phyloP scores from a whole-genome alignment of 1,139 yeast species.

The Kodamaea sp. region DNA sequence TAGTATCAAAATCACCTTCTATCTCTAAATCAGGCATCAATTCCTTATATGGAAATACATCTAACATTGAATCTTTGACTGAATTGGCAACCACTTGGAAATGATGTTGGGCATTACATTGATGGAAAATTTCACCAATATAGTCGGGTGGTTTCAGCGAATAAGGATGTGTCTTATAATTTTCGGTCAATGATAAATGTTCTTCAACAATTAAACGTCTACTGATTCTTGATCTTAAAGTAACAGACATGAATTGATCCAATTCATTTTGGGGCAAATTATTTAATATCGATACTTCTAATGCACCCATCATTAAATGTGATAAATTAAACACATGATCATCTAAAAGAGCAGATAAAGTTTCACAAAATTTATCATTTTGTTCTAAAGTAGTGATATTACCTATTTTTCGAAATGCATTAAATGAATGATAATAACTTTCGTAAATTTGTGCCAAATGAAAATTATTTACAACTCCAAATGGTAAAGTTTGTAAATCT shows the following conservation, averaged over 20 bases:
- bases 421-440: constrained; percentile 82
- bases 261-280: constrained; percentile 59
- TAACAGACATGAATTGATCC: constrained; percentile 70
- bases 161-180: constrained; percentile 46
- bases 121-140: constrained; percentile 82
- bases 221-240: constrained; percentile 81
- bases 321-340: constrained; percentile 79
- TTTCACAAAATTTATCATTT: constrained; percentile 66
- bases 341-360: constrained; percentile 62
- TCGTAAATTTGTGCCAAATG: constrained; percentile 87
- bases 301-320: constrained; percentile 87
- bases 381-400: constrained; percentile 65
- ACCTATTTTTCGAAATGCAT: constrained; percentile 72
- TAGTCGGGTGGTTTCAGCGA: constrained; percentile 59
- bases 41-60: constrained; percentile 50
- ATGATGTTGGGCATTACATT: constrained; percentile 72
- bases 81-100: constrained; percentile 51
- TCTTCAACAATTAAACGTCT: constrained; percentile 89
- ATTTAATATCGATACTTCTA: constrained; percentile 69
- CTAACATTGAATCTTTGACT: constrained; percentile 41
- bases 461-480: constrained; percentile 76
- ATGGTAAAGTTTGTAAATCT: constrained; percentile 79
- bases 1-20: constrained; percentile 61
- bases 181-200: constrained; percentile 72
- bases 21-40: constrained; percentile 70